Percentiles rank a stretch among this genome's conserved stretches.
These are phyloP conservation scores for Crithidia bombi DNA, from an alignment of 208 protist genomes.

Conservation along the genomic window DNA sequence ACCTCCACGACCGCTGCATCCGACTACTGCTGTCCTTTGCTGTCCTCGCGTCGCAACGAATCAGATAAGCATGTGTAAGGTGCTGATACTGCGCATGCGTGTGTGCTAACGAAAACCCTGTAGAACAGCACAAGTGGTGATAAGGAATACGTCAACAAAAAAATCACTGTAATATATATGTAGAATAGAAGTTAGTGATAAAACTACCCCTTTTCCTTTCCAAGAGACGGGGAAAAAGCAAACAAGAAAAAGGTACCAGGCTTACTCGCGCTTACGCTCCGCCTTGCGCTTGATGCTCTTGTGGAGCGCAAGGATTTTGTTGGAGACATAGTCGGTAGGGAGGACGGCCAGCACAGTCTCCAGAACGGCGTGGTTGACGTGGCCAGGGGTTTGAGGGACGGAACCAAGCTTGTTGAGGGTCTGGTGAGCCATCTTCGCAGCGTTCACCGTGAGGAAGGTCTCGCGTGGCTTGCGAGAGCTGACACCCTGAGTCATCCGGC, in stretches of 20 bases:
- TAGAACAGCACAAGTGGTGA: no score
- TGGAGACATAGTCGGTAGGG: constrained; percentile 37
- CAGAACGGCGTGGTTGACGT: constrained; percentile 72
- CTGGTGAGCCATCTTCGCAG: constrained; percentile 68
- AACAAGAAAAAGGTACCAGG: not conserved
- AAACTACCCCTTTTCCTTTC: not conserved
- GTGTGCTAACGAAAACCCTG: no score
- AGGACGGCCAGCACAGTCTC: constrained; percentile 37
- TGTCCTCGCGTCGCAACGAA: not conserved
- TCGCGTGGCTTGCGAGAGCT: constrained; percentile 68
- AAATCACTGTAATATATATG: no score
- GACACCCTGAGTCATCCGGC: constrained; percentile 78
- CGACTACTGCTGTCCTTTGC: not conserved
- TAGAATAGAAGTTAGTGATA: no score
- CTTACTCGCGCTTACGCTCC: constrained; percentile 37
- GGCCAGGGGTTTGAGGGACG: constrained; percentile 45
- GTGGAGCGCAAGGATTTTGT: constrained; percentile 43
- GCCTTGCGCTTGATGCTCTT: constrained; percentile 51
- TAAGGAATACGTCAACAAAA: no score
- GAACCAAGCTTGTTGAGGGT: constrained; percentile 73
- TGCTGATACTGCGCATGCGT: no score
- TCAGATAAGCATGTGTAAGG: not conserved
- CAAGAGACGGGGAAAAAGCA: not conserved
- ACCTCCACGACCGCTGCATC: constrained; percentile 1
- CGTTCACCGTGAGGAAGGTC: constrained; percentile 74